These are phyloP conservation scores for Moringa oleifera DNA, from an alignment of 345 rosid species.

Conservation along the genomic window DNA sequence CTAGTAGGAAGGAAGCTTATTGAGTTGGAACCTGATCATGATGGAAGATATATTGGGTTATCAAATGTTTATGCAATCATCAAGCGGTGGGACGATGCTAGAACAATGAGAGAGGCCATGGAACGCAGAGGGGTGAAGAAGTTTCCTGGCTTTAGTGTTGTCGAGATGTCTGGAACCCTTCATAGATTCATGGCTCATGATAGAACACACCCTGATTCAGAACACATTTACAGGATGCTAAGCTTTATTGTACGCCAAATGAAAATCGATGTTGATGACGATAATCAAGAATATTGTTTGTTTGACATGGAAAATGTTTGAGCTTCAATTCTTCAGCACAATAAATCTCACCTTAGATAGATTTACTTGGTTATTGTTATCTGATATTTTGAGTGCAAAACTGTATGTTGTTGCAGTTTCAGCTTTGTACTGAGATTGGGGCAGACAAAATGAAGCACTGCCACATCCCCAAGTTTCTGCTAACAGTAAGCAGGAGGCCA, in stretches of 20 bases:
- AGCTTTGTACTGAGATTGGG: too few relatives aligned
- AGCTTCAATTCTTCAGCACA: neutral
- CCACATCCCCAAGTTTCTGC: too few relatives aligned
- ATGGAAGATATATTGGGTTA: slow-evolving; percentile 65
- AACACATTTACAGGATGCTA: slow-evolving; percentile 37
- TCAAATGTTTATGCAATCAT: slow-evolving; percentile 57
- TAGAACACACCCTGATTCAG: slow-evolving; percentile 38
- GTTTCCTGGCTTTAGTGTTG: slow-evolving; percentile 58
- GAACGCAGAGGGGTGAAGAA: slow-evolving; percentile 79
- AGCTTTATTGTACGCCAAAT: slow-evolving; percentile 36
- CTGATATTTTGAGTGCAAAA: neutral
- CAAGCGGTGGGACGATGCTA: slow-evolving; percentile 60
- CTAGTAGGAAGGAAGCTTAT: slow-evolving; percentile 64
- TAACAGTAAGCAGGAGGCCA: too few relatives aligned
- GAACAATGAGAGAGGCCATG: slow-evolving; percentile 61
- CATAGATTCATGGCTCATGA: slow-evolving; percentile 71
- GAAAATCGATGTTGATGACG: slow-evolving; percentile 25
- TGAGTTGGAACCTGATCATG: slow-evolving; percentile 64
- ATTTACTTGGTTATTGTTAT: neutral
- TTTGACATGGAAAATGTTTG: slow-evolving; percentile 11
- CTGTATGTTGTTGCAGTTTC: too few relatives aligned
- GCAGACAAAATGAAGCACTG: too few relatives aligned
- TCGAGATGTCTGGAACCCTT: slow-evolving; percentile 40
- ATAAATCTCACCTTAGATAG: neutral
- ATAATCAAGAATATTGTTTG: slow-evolving; percentile 17